phyloP scores from a whole-genome alignment of 352 stramenopile genomes.

The Globisporangium solare region DNA sequence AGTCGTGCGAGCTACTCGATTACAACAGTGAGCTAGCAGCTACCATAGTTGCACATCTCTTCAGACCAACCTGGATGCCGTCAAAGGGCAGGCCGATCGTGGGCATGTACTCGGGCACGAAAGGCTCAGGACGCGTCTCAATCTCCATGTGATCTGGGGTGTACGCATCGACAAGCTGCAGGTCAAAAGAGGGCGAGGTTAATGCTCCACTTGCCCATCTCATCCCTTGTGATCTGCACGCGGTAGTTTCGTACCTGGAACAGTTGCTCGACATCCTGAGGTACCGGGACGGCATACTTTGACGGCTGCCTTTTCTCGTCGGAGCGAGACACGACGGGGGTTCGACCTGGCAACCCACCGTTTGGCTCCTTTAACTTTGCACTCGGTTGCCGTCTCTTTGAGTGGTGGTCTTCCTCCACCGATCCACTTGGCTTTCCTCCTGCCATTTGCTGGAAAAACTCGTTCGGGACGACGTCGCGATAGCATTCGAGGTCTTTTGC shows the following conservation, averaged over 20 bases:
- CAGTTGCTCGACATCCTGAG: slow-evolving; percentile 48
- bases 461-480: slow-evolving; percentile 41
- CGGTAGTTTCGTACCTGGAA: slow-evolving; percentile 35
- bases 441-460: slow-evolving; percentile 40
- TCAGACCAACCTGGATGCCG: slow-evolving; percentile 45
- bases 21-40: too few species aligned
- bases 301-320: neutral
- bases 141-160: slow-evolving; percentile 88
- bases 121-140: slow-evolving; percentile 88
- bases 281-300: slow-evolving; percentile 36
- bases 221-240: neutral
- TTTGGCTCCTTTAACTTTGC: neutral
- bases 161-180: slow-evolving; percentile 78
- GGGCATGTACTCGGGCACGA: slow-evolving; percentile 92
- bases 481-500: slow-evolving; percentile 53
- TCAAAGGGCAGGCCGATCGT: slow-evolving; percentile 61
- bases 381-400: neutral
- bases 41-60: neutral
- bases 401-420: neutral
- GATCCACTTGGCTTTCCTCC: slow-evolving; percentile 8
- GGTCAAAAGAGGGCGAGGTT: neutral
- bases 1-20: neutral
- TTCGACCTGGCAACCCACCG: neutral
- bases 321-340: neutral
- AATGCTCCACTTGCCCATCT: neutral